phyloP scores from a whole-genome alignment of 176 grass and related monocot genomes.

The Alloteropsis semialata region DNA sequence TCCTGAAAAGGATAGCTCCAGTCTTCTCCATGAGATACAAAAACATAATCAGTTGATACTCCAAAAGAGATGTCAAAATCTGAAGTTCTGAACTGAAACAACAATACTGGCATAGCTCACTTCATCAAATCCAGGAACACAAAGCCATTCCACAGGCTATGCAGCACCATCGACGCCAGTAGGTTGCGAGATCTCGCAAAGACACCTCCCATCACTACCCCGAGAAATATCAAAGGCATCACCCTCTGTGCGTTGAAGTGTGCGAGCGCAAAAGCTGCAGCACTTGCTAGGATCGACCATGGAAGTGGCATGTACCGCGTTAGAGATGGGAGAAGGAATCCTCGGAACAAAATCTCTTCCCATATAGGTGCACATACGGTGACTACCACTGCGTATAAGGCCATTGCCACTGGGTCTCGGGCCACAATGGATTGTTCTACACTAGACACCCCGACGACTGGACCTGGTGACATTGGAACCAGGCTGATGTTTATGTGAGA shows the following conservation, averaged over 20 bases:
- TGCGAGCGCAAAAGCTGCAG: conserved; percentile 74
- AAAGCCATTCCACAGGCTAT: conserved; percentile 96
- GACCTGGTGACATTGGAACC: conserved; percentile 57
- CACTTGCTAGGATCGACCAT: conserved; percentile 74
- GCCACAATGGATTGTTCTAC: conserved; percentile 95
- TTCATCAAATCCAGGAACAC: conserved; percentile 98
- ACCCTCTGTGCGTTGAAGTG: conserved; percentile 94
- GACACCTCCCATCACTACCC: conserved; percentile 86
- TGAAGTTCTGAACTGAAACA: conserved; percentile 15
- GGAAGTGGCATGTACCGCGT: conserved; percentile 84
- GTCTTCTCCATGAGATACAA: conserved; percentile 4
- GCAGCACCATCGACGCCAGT: conserved; percentile 74
- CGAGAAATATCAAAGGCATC: conserved; percentile 84
- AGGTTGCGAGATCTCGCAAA: conserved; percentile 82
- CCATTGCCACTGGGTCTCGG: conserved; percentile 82
- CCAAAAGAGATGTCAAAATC: not conserved
- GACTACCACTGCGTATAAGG: conserved; percentile 80
- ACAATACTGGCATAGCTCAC: conserved; percentile 23
- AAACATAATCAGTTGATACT: not conserved
- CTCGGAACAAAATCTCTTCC: conserved; percentile 96
- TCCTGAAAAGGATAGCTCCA: no score
- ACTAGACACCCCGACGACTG: conserved; percentile 55
- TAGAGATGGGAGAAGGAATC: conserved; percentile 93
- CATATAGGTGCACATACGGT: conserved; percentile 86
- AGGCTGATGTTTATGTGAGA: conserved; percentile 86